Evolutionary conservation across 768 basidiomycete genomes (phyloP), one percentile per base, ranked within the genome.

Genomic region (Harrya chromipes): DNA sequence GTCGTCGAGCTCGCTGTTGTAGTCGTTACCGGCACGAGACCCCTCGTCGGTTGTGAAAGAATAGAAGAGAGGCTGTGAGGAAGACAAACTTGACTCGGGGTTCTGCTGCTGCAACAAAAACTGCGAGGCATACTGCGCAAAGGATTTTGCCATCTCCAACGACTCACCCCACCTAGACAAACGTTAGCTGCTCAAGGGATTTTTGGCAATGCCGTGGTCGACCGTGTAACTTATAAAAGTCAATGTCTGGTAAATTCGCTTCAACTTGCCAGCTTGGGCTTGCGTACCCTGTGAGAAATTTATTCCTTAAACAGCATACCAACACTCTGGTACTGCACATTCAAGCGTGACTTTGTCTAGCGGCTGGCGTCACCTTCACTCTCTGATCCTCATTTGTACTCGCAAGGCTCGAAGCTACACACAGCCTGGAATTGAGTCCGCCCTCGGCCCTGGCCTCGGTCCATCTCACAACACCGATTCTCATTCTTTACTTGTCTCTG

Each of bases 21-120:
- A 66, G 53, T 72, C 66, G 61, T 74, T 69, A 52, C 76, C 80
- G 57, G 72, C 70, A 65, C 78, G 77, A 51, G 74, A 70, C 47
- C 77, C 85, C 46, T 83, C 77, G 70, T 88, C 86, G 54, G 87
- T 88, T 39, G 84, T 84, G 68, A 91, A 90, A 17, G 89, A 91
- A 76, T 87, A 92, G 76, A 92, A 92, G 67, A 92, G 80, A 46
- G 90, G 89, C 69, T 89, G 87, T 33, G 73, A 75, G 34, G 82
- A 83, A 19, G 81, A 78, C 35, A 79, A 77, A 59, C 79, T 70
- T 57, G 77, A 79, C 33, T 79, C 73, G 49, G 65, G 63, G 47
- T 74, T 72, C 50, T 71, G 76, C 60, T 81, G 82, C 57, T 79
- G 77, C 64, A 77, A 83, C 66, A 90, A 73, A 64, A 89, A 90